Evolutionary conservation across 768 basidiomycete species (phyloP), one percentile per base, ranked within the genome.

Genomic region (Suillus weaverae): DNA sequence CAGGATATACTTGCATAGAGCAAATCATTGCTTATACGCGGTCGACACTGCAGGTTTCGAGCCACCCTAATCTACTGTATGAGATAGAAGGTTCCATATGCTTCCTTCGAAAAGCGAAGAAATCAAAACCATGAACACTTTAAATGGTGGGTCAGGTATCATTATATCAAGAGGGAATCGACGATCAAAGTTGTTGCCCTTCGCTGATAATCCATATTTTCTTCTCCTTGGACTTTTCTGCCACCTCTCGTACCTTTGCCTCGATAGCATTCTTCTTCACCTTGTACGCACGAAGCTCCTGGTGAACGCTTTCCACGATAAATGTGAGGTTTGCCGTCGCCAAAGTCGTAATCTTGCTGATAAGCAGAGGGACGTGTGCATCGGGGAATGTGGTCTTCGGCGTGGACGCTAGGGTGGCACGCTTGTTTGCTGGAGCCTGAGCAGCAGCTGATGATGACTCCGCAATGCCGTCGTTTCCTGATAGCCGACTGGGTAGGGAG

Each of bases 181-280:
- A 33, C 53, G 22, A 26, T 57, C 18, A 39, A 5, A 11, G 9
- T 16, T 39, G 38, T 30, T 26, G n/a, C 56, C 22, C 63, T 14
- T 69, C 67, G 43, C 87, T 90, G 36, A 94, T 81, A 39, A 89
- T 76, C 94, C 94, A 95, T 64, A 87, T 76, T 73, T 86, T 91
- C 78, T 82, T 86, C 64, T 86, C 84, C 73, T 85, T 90, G 69
- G 85, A 88, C 71, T 91, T 94, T 76, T 89, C 90, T 18, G 85
- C 82, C 14, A 94, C 83, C 74, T 94, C 91, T 54, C 85, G 81
- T 43, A 95, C 81, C 74, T 94, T 94, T 3, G 86, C 87, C 74
- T 93, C 91, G 53, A 95, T 87, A 5, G 91, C 86, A 59, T 88
- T 90, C 82, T 94, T 95, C 80, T 89, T 93, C 67, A 94, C 84